These are phyloP conservation scores for Hemisphaericaspora subhashii DNA, from an alignment of 1,139 yeast species.

Conservation along the genomic window DNA sequence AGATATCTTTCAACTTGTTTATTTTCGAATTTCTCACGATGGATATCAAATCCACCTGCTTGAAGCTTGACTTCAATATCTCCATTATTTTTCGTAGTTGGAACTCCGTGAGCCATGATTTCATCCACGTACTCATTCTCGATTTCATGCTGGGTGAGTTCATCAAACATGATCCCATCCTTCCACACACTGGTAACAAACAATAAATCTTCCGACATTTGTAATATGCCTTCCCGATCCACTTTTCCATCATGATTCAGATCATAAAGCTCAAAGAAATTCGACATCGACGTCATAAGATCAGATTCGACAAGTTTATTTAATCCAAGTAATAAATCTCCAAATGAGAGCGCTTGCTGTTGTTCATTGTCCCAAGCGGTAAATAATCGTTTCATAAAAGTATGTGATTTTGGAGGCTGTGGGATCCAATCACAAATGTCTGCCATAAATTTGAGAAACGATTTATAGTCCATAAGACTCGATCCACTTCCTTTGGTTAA, in stretches of 20 bases:
- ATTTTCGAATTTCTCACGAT: constrained; percentile 60
- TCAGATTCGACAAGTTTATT: constrained; percentile 71
- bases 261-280: constrained; percentile 78
- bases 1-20: constrained; percentile 81
- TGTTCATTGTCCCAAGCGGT: constrained; percentile 64
- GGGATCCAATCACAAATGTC: constrained; percentile 81
- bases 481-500: constrained; percentile 71
- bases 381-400: constrained; percentile 64
- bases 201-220: constrained; percentile 82
- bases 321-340: constrained; percentile 72
- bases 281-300: constrained; percentile 74
- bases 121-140: constrained; percentile 67
- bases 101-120: neutral
- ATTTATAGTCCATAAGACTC: constrained; percentile 68
- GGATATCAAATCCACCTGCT: constrained; percentile 61
- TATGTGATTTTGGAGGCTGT: constrained; percentile 19
- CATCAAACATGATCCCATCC: constrained; percentile 62
- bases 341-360: constrained; percentile 59
- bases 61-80: constrained; percentile 35
- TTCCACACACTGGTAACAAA: constrained; percentile 84
- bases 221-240: constrained; percentile 76
- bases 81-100: neutral
- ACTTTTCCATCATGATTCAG: constrained; percentile 59
- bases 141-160: constrained; percentile 57
- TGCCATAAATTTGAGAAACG: constrained; percentile 72